phyloP scores from a whole-genome alignment of 139 green algal genomes.

The Chlamydomonas schloesseri region DNA sequence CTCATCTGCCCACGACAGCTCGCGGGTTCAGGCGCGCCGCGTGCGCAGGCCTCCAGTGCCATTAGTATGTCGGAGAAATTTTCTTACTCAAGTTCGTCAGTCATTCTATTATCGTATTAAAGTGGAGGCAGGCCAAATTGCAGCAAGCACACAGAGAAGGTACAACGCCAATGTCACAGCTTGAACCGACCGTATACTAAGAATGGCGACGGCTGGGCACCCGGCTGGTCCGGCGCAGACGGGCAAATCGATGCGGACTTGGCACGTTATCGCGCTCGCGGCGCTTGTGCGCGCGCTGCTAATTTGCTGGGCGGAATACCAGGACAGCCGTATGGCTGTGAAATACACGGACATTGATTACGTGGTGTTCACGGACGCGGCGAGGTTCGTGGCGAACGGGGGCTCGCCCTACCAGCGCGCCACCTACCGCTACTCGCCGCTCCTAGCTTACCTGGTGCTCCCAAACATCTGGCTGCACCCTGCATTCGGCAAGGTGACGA shows the following conservation, averaged over 20 bases:
- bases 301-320: conserved; percentile 72
- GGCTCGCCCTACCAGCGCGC: conserved; percentile 67
- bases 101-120: no score
- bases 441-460: conserved; percentile 88
- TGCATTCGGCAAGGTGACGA: conserved; percentile 85
- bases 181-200: no score
- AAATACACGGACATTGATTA: conserved; percentile 97
- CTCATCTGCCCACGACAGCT: no score
- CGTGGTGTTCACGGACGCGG: conserved; percentile 70
- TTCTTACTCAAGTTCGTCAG: no score
- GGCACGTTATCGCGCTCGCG: conserved; percentile 10
- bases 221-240: no score
- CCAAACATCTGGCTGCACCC: conserved; percentile 83
- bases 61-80: no score
- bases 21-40: no score
- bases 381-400: conserved; percentile 56
- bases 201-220: no score
- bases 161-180: no score
- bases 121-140: no score
- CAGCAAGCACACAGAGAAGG: no score
- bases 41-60: no score
- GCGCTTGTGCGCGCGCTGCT: conserved; percentile 2
- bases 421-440: conserved; percentile 91
- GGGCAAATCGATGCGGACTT: not conserved
- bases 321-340: conserved; percentile 76